Percentiles rank a stretch among this genome's conserved stretches.
Evolutionary conservation across 2,329 filamentous ascomycete species (phyloP).

Genomic region (Talaromyces sp.): DNA sequence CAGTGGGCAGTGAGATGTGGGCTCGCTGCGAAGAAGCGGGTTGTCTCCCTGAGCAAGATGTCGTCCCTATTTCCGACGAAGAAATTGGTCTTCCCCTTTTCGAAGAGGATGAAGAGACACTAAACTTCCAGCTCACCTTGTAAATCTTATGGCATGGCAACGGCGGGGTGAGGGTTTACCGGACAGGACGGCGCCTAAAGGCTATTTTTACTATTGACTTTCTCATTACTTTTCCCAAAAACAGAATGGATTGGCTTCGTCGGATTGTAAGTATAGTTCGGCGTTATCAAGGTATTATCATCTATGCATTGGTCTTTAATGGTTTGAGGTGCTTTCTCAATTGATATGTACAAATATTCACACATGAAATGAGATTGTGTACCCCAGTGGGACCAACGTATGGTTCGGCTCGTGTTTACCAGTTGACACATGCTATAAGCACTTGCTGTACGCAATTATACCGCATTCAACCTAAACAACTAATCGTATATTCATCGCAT

Average conservation of each 20-base stretch:
- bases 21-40: conserved; percentile 38
- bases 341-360: conserved; percentile 3
- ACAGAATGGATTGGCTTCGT: conserved; percentile 3
- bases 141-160: conserved; percentile 19
- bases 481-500: too few relatives aligned
- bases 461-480: not conserved
- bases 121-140: conserved; percentile 40
- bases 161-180: not conserved
- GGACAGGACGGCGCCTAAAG: not conserved
- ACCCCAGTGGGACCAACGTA: not conserved
- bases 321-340: not conserved
- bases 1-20: conserved; percentile 45
- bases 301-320: not conserved
- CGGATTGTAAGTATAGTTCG: not conserved
- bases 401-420: not conserved
- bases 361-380: not conserved
- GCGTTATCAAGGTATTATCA: conserved; percentile 1
- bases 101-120: conserved; percentile 38
- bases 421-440: not conserved
- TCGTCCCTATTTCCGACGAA: conserved; percentile 24
- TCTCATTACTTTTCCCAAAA: conserved; percentile 18
- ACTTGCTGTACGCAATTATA: not conserved
- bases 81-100: conserved; percentile 26
- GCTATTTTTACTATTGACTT: not conserved
- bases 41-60: conserved; percentile 25